Base-by-base conservation (phyloP, 2,329 filamentous ascomycete genomes). In the Knufia petricola region DNA sequence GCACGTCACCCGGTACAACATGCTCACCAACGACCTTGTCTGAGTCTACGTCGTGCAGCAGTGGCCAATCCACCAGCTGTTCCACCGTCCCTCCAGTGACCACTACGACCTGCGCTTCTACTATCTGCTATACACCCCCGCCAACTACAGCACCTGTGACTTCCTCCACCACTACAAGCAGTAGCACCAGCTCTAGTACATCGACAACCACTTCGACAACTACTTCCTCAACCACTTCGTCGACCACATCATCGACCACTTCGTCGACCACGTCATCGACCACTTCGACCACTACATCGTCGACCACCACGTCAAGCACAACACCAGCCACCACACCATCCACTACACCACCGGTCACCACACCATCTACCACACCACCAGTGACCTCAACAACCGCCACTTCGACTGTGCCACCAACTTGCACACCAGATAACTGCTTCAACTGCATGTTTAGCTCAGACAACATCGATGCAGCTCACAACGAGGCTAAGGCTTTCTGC, bases 371-470 rank as follows among this genome's bases (percentile, higher is more conserved):
- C 9, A 36, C 32, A n/a, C 32, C 32, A n/a, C 7, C 32, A n/a
- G 32, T n/a, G 15, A n/a, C 13, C 15, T 13, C 32, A 19, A 38
- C 34, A 38, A n/a, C 17, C 19, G 21, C 37, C n/a, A 23, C 37
- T 40, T 6, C 8, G 21, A 3, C 21, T 7, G 4, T 9, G 19
- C 44, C 34, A 10, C 32, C 44, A 15, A 47, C 44, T 30, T 47
- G 44, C 34, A 47, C 44, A 28, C 32, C 21, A 30, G 44, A 47
- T 20, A n/a, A 17, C 12, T 47, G 44, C 32, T 39, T 47, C 32
- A 17, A 26, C 13, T 7, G 20, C 21, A 39, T 47, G 44, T 39
- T 47, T n/a, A 21, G n/a, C 32, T 12, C 7, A 8, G 32, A 39
- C 15, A 17, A 47, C 21, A 39, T 47, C 15, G 44, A 39, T 7